Evolutionary conservation across 495 filamentous ascomycete genomes (phyloP).

Genomic region (Cercophora scortea): DNA sequence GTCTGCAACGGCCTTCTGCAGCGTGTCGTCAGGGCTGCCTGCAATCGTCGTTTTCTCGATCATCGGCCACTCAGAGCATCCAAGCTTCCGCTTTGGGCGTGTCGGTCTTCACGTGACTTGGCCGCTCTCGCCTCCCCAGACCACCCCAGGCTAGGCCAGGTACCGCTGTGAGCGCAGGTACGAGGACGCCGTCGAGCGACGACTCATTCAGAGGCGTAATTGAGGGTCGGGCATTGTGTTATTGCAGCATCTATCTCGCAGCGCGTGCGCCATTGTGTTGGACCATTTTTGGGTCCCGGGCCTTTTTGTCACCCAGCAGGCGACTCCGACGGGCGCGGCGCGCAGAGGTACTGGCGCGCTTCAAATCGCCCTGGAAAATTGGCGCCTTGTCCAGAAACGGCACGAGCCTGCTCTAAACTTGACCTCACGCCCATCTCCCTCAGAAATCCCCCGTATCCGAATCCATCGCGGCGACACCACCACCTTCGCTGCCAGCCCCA

Average conservation of each 20-base stretch:
- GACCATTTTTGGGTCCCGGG: neutral
- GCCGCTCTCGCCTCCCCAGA: too few relatives aligned
- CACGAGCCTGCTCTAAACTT: conserved; percentile 34
- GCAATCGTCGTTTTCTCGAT: too few relatives aligned
- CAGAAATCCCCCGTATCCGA: conserved; percentile 29
- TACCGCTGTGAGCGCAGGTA: too few relatives aligned
- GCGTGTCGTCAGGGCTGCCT: too few relatives aligned
- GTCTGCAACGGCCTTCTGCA: too few relatives aligned
- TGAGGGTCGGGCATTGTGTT: too few relatives aligned
- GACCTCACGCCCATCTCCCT: conserved; percentile 34
- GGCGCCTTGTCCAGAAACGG: conserved; percentile 25
- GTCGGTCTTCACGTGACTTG: too few relatives aligned
- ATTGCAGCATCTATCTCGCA: neutral
- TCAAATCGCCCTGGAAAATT: conserved; percentile 10
- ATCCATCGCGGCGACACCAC: conserved; percentile 34
- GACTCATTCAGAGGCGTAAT: too few relatives aligned
- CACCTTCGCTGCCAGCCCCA: conserved; percentile 22
- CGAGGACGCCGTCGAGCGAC: too few relatives aligned
- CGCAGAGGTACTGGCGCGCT: neutral
- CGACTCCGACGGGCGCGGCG: neutral
- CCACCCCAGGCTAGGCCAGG: too few relatives aligned
- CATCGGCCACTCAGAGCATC: too few relatives aligned
- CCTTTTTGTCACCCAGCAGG: neutral
- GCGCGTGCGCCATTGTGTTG: neutral
- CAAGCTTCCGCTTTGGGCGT: too few relatives aligned